Conservation (phyloP, 768 basidiomycete species). For the Trametes elegans region DNA sequence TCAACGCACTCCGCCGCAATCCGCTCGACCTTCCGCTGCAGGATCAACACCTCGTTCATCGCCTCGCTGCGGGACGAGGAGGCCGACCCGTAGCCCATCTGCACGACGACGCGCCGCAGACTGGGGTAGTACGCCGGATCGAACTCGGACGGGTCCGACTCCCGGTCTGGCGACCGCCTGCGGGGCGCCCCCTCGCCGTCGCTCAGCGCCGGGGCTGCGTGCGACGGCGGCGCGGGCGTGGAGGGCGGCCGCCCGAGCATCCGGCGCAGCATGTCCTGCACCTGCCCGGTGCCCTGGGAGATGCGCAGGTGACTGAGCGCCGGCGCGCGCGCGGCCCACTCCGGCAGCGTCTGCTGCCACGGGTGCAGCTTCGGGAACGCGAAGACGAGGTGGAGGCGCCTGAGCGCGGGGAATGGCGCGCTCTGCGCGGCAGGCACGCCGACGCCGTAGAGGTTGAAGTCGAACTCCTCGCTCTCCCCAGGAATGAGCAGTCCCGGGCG, state of each 20-base stretch:
- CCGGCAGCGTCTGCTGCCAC: slow-evolving; percentile 16
- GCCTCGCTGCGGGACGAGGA: neutral
- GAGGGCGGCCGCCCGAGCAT: neutral
- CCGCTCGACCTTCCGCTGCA: neutral
- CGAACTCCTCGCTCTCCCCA: slow-evolving; percentile 9
- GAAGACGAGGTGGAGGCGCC: slow-evolving; percentile 12
- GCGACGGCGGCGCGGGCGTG: neutral
- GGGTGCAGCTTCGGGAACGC: slow-evolving; percentile 14
- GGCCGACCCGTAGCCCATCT: slow-evolving; percentile 3
- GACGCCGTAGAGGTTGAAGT: slow-evolving; percentile 15
- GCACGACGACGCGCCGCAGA: slow-evolving; percentile 5
- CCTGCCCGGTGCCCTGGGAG: slow-evolving; percentile 8
- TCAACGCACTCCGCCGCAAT: neutral
- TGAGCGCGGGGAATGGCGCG: slow-evolving; percentile 11
- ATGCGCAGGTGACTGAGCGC: slow-evolving; percentile 11
- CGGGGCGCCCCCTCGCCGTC: neutral
- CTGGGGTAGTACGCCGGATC: neutral
- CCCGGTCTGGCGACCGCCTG: neutral
- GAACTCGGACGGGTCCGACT: neutral
- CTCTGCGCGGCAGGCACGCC: neutral
- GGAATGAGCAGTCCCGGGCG: slow-evolving; percentile 2
- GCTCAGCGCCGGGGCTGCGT: neutral
- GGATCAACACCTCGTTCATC: neutral
- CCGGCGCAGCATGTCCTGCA: slow-evolving; percentile 2
- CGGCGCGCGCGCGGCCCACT: slow-evolving; percentile 9